Conservation (phyloP, 2,329 filamentous ascomycete species). For the Aspergillus ochraceus region DNA sequence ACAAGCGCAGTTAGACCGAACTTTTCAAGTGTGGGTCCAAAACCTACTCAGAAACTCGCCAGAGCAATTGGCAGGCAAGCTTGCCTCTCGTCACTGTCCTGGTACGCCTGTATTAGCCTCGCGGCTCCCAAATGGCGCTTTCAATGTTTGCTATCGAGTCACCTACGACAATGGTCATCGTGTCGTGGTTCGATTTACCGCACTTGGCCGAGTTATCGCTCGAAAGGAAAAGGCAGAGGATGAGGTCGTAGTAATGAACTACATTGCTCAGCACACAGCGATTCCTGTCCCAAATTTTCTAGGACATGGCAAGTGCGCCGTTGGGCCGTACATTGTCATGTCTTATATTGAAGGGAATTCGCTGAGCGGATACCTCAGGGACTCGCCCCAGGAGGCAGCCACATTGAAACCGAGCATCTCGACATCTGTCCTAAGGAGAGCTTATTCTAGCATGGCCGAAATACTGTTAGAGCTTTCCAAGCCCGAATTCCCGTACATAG, state of each 20-base stretch:
- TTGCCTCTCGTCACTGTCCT: background rate
- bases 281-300: constrained; percentile 27
- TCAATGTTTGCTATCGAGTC: background rate
- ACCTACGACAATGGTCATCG: constrained; percentile 18
- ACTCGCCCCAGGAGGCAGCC: constrained; percentile 14
- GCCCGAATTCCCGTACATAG: constrained; percentile 25
- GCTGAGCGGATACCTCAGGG: constrained; percentile 24
- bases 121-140: background rate
- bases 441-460: constrained; percentile 27
- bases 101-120: background rate
- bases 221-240: constrained; percentile 30
- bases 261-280: constrained; percentile 23
- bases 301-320: constrained; percentile 20
- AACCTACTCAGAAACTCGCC: background rate
- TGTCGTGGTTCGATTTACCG: constrained; percentile 29
- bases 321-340: constrained; percentile 28
- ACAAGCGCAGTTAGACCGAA: background rate
- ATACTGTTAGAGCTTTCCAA: constrained; percentile 28
- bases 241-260: constrained; percentile 28
- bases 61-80: background rate
- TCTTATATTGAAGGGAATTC: constrained; percentile 22
- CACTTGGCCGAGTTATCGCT: constrained; percentile 26
- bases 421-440: constrained; percentile 18
- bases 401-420: constrained; percentile 19
- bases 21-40: background rate